A percentile compares a stretch with the other conserved stretches of the same genome.
These are phyloP conservation scores for Pseudocercospora ulei DNA, from an alignment of 2,329 filamentous ascomycete genomes.

Conservation along the genomic window DNA sequence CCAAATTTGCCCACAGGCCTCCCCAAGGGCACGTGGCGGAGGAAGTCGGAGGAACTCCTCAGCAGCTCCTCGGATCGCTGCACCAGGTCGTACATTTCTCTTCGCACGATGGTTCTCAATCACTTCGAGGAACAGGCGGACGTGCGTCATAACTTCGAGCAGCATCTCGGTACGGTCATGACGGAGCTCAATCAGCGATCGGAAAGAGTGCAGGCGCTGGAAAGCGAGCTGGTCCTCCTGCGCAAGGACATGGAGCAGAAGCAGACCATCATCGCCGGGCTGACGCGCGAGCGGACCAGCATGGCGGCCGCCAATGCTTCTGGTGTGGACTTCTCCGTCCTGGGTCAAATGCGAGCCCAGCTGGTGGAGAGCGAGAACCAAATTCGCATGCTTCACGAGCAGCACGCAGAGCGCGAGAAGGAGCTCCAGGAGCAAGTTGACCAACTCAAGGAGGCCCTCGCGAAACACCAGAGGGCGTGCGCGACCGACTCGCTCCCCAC, in stretches of 20 bases:
- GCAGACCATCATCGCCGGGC: constrained; percentile 86
- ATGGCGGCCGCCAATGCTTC: constrained; percentile 57
- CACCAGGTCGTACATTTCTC: constrained; percentile 78
- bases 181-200: constrained; percentile 79
- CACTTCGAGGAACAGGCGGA: constrained; percentile 76
- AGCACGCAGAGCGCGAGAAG: constrained; percentile 63
- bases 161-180: constrained; percentile 84
- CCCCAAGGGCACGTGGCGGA: constrained; percentile 52
- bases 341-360: constrained; percentile 78
- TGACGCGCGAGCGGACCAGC: constrained; percentile 86
- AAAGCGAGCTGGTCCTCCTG: constrained; percentile 68
- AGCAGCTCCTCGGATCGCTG: constrained; percentile 61
- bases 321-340: constrained; percentile 82
- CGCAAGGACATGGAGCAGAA: constrained; percentile 97
- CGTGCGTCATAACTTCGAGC: constrained; percentile 80
- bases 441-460: constrained; percentile 51
- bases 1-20: constrained; percentile 15
- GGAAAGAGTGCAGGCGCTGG: constrained; percentile 80
- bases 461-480: constrained; percentile 27
- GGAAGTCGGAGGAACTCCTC: constrained; percentile 32
- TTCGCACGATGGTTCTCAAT: constrained; percentile 78
- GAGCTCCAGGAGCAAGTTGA: constrained; percentile 64
- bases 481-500: constrained; percentile 21
- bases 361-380: constrained; percentile 74
- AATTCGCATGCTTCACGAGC: constrained; percentile 61